Base-by-base conservation (phyloP, 2,329 filamentous ascomycete species). In the Ceratocystiopsis minuta region DNA sequence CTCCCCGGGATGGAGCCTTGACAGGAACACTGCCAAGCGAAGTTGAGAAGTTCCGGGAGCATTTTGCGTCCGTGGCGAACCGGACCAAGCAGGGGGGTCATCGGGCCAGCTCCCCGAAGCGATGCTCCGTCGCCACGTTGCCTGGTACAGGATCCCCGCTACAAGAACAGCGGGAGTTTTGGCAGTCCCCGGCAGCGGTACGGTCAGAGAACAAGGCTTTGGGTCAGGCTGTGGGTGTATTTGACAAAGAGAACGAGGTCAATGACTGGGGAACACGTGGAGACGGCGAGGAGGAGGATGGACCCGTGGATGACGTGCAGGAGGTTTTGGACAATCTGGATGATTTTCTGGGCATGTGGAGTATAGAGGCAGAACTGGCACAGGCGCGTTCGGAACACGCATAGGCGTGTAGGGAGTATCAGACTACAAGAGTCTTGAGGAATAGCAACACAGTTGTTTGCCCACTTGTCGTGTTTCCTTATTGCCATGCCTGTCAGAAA, bases 311-410 rank as follows among this genome's bases (percentile, higher is more conserved):
- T 45, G 62, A 65, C 43, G 64, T 64, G 34, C 61, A 56, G n/a
- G 62, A 56, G 5, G 64, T 68, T 1, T 53, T 68, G 44, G 56
- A 60, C 16, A 64, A 68, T 45, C 50, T 68, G 6, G 60, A 58
- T 39, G 60, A 67, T 16, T 68, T 66, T 42, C 49, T 67, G 9
- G 59, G 61, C 35, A 51, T 52, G 15, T 59, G 56, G 53, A 54
- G 61, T 33, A 47, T 61, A 3, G 57, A 62, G 17, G 49, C 52
- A 2, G 60, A 65, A 42, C 51, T 65, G 10, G 53, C 55, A 0
- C 45, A 54, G 43, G 54, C 52, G 10, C 52, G 53, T 7, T 53
- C 40, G 3, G 24, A 28, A 28, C 24, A 28, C 24, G 11, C 11
- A 2, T 28, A 28, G 24, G 24, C 24, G 24, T 28, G 11, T n/a